These are phyloP conservation scores for Penstemon barbatus DNA, from an alignment of 257 asterid species.

Conservation along the genomic window DNA sequence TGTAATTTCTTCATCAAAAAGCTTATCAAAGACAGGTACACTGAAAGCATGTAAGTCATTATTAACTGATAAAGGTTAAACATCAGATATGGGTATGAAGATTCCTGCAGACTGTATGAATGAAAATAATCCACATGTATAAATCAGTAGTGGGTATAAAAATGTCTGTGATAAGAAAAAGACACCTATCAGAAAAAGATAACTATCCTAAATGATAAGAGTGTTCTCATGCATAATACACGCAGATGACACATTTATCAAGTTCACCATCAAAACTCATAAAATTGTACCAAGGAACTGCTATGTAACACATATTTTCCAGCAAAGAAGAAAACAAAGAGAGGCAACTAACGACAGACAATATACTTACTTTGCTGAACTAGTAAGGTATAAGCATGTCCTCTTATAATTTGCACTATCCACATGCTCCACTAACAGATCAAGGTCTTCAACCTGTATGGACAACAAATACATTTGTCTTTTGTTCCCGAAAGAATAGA, in stretches of 20 bases:
- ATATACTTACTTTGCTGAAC: constrained; percentile 78
- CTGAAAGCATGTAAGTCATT: no score
- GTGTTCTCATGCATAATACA: background rate
- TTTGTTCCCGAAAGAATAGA: background rate
- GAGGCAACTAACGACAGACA: background rate
- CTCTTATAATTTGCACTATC: constrained; percentile 69
- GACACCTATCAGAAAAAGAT: background rate
- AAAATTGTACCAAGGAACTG: background rate
- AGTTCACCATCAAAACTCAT: background rate
- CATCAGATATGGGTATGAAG: background rate
- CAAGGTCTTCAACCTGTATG: constrained; percentile 90
- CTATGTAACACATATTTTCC: background rate
- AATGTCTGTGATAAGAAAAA: background rate
- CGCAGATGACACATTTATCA: background rate
- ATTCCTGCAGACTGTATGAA: background rate
- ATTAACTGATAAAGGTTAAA: background rate
- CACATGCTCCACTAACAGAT: constrained; percentile 66
- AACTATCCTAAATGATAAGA: background rate
- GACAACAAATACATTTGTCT: constrained; percentile 13
- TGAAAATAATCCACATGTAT: background rate
- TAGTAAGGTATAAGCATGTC: constrained; percentile 83
- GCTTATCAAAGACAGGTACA: no score
- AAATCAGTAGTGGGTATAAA: background rate
- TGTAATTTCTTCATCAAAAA: no score
- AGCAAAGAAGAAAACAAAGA: constrained; percentile 4